Conservation (phyloP, 176 grass and related monocot species). For the Cymbopogon citratus region DNA sequence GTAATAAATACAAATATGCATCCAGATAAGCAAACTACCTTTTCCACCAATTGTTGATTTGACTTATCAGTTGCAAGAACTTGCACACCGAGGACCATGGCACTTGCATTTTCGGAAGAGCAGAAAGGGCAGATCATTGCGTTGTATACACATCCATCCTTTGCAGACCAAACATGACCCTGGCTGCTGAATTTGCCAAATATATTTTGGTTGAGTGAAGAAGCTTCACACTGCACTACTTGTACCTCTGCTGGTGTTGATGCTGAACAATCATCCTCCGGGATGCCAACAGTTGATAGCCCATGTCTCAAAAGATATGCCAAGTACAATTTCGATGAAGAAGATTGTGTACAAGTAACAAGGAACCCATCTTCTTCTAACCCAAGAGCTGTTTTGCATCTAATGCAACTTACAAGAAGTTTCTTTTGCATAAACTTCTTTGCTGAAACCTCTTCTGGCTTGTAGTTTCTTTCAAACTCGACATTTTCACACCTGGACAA, state of each 20-base stretch:
- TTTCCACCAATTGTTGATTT: conserved; percentile 53
- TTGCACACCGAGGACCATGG: conserved; percentile 46
- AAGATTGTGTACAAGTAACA: conserved; percentile 42
- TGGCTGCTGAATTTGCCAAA: conserved; percentile 29
- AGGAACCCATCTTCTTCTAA: conserved; percentile 48
- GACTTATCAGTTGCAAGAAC: conserved; percentile 68
- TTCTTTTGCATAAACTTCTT: conserved; percentile 19
- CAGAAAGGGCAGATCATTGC: conserved; percentile 56
- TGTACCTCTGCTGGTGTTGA: conserved; percentile 26
- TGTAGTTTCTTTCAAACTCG: conserved; percentile 25
- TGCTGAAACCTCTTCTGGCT: conserved; percentile 21
- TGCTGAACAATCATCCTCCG: conserved; percentile 11
- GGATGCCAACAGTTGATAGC: conserved; percentile 1
- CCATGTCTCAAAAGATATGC: conserved; percentile 50
- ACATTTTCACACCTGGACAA: conserved; percentile 34
- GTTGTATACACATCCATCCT: conserved; percentile 84
- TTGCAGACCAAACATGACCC: conserved; percentile 59
- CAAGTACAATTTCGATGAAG: conserved; percentile 58
- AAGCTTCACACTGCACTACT: conserved; percentile 50
- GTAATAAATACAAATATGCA: conserved; percentile 17
- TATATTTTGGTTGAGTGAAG: conserved; percentile 47
- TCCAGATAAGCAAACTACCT: conserved; percentile 43
- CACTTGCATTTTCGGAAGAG: conserved; percentile 22
- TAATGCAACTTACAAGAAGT: conserved; percentile 51
- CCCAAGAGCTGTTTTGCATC: conserved; percentile 63